Percentiles rank a stretch among this genome's conserved stretches.
Conservation (phyloP, 2,329 filamentous ascomycete genomes). For the Neurospora sp. region DNA sequence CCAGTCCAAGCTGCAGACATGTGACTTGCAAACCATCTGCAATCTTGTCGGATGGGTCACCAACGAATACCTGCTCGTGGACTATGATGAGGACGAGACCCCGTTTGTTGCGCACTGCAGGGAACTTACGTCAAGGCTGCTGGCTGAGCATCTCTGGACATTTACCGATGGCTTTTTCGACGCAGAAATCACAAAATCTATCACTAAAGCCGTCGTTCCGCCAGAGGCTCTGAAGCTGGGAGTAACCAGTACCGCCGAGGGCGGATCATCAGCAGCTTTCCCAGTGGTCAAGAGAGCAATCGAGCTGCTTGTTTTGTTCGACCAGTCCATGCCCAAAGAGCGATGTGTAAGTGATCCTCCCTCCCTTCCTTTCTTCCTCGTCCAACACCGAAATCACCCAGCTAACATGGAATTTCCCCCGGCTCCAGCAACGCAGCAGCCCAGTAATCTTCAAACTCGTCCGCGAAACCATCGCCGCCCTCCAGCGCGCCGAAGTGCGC, state of each 20-base stretch:
- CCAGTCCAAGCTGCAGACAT: conserved; percentile 37
- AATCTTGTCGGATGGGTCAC: conserved; percentile 47
- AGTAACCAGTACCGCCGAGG: conserved; percentile 30
- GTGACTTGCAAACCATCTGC: conserved; percentile 40
- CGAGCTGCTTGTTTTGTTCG: conserved; percentile 50
- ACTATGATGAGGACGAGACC: conserved; percentile 46
- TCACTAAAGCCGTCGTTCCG: conserved; percentile 37
- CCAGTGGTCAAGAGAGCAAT: conserved; percentile 48
- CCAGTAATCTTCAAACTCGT: conserved; percentile 61
- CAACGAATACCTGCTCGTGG: conserved; percentile 45
- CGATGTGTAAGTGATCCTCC: conserved; percentile 39
- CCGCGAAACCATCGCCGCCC: conserved; percentile 75
- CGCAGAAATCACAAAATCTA: conserved; percentile 43
- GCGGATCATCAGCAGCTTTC: conserved; percentile 44
- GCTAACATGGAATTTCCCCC: conserved; percentile 3
- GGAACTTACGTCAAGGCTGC: conserved; percentile 44
- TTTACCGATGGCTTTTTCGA: conserved; percentile 46
- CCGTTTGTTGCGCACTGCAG: conserved; percentile 43
- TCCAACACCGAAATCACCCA: conserved; percentile 9
- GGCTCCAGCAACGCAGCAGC: conserved; percentile 38
- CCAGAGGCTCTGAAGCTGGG: conserved; percentile 41
- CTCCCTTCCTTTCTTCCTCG: neutral
- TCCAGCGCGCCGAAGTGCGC: conserved; percentile 64
- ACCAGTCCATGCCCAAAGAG: conserved; percentile 54
- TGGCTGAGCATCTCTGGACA: conserved; percentile 48